A percentile compares a stretch with the other conserved stretches of the same genome.
phyloP scores from a whole-genome alignment of 1,284 basidiomycete genomes.

The Cystobasidium sp. region DNA sequence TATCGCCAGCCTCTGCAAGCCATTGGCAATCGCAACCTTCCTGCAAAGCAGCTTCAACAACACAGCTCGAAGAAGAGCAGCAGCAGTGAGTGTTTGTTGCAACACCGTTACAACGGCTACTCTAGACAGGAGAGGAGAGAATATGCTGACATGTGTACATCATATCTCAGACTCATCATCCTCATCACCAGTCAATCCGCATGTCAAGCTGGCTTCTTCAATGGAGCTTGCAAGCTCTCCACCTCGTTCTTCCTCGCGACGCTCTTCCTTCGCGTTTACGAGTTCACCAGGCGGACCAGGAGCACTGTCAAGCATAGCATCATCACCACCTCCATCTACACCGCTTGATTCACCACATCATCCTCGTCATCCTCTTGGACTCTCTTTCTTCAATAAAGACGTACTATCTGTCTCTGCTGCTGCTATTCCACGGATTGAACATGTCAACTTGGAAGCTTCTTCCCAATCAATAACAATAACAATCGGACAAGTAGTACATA shows the following conservation, averaged over 20 bases:
- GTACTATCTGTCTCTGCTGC: neutral
- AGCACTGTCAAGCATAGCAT: constrained; percentile 22
- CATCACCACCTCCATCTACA: constrained; percentile 22
- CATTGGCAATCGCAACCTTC: constrained; percentile 10
- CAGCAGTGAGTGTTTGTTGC: neutral
- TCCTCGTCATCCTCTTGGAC: neutral
- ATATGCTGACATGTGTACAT: neutral
- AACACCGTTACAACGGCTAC: neutral
- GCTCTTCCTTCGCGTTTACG: constrained; percentile 2
- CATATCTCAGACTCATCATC: neutral
- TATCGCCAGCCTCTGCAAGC: constrained; percentile 23
- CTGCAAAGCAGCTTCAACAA: constrained; percentile 21
- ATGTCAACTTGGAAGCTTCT: constrained; percentile 20
- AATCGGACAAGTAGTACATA: constrained; percentile 26
- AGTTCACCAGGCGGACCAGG: constrained; percentile 20
- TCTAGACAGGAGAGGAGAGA: neutral
- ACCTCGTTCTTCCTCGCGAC: constrained; percentile 5
- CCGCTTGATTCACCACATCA: constrained; percentile 1
- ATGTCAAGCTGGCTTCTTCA: neutral
- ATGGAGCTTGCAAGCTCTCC: constrained; percentile 19
- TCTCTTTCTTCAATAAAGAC: neutral
- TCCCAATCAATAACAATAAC: constrained; percentile 15
- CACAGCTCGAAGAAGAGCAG: neutral
- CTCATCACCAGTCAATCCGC: constrained; percentile 3
- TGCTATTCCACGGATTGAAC: neutral